Evolutionary conservation across 805 yeast species (phyloP), one percentile per base, ranked within the genome.

Genomic region (Wickerhamomyces bisporus): DNA sequence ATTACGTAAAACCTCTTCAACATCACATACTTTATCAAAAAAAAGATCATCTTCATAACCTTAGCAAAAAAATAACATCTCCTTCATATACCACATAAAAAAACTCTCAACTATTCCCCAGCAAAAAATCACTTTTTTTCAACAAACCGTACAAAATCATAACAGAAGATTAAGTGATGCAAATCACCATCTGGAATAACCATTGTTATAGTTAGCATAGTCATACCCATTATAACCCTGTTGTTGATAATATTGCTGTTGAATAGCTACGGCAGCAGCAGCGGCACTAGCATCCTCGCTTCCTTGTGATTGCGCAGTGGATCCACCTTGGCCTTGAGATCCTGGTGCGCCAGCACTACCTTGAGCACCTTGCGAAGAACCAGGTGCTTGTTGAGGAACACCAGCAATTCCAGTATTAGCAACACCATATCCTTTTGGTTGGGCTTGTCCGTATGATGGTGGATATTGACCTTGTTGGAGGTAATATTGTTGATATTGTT

Each of bases 191-290:
- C 31, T 26, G 32, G 40, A 40, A 44, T 43, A 45, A 26, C 25
- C 32, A 30, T 40, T 38, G 30, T 23, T 25, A 41, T 43, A 48
- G 21, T 49, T 48, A 34, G 35, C 39, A 20, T 32, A 43, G 36
- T 40, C 44, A 25, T 41, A 40, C 26, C 43, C 52, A 23, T 33
- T 40, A 31, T 54, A 46, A 35, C 42, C 49, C 26, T 43, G 48
- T 33, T 52, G 54, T 34, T 48, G 55, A 33, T 52, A 48, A 41
- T 41, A 43, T 13, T 35, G 41, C 37, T 54, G 61, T 34, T 59
- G 63, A 33, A 38, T 44, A 50, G 59, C 23, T n/a, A n/a, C n/a
- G n/a, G n/a, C n/a, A 42, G 41, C 6, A 20, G 35, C 28, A 30
- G 39, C 39, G 30, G 48, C 26, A 39, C 39, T 36, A 28, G 46